A percentile compares a stretch with the other conserved stretches of the same genome.
These are phyloP conservation scores for Elongisporangium senticosum DNA, from an alignment of 352 stramenopile genomes.

Conservation along the genomic window DNA sequence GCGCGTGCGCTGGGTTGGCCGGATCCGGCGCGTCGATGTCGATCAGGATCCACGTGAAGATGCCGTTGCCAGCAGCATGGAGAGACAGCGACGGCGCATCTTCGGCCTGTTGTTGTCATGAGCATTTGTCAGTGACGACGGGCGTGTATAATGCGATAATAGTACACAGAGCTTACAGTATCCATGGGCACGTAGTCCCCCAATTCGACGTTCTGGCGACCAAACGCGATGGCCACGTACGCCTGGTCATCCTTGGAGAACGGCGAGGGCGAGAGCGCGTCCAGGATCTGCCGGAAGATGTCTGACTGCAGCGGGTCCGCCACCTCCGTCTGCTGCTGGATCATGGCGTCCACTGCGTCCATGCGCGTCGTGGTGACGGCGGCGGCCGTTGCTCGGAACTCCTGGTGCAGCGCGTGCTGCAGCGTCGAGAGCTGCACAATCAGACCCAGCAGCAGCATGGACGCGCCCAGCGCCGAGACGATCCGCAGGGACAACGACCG, in stretches of 20 bases:
- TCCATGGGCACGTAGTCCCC: slow-evolving; percentile 31
- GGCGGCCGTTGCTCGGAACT: not conserved
- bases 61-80: slow-evolving; percentile 9
- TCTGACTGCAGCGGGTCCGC: slow-evolving; percentile 6
- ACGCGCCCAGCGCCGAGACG: not conserved
- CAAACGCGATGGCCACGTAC: slow-evolving; percentile 22
- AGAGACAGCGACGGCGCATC: slow-evolving; percentile 26
- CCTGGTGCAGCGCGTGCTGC: not conserved
- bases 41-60: slow-evolving; percentile 61
- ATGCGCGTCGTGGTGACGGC: not conserved
- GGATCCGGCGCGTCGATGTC: slow-evolving; percentile 68
- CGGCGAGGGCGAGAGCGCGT: slow-evolving; percentile 1
- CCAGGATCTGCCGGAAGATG: slow-evolving; percentile 8
- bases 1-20: slow-evolving; percentile 39
- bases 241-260: slow-evolving; percentile 3
- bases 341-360: slow-evolving; percentile 1
- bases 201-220: slow-evolving; percentile 9
- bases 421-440: not conserved
- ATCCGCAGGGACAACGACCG: slow-evolving; percentile 23
- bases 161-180: slow-evolving; percentile 11
- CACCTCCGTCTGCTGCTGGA: not conserved
- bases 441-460: not conserved
- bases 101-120: slow-evolving; percentile 18
- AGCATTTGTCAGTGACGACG: not conserved
- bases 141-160: not conserved